Percentiles rank a stretch among this genome's conserved stretches.
These are phyloP conservation scores for Millerozyma miso DNA, from an alignment of 805 yeast species.

Conservation along the genomic window DNA sequence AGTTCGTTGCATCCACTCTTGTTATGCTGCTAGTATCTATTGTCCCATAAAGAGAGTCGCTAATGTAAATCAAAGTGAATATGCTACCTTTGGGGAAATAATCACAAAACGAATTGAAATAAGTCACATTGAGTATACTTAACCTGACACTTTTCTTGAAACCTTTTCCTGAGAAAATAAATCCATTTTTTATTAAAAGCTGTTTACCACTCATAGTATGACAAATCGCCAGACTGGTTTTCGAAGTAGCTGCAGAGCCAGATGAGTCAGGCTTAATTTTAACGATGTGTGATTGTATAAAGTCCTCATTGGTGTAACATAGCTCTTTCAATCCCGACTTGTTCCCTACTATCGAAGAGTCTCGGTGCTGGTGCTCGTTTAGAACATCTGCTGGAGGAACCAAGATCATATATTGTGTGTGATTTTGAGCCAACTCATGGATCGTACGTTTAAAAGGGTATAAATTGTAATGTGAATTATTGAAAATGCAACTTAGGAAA, in stretches of 20 bases:
- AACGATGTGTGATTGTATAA: conserved; percentile 60
- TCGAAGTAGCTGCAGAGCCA: conserved; percentile 22
- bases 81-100: conserved; percentile 55
- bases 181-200: conserved; percentile 51
- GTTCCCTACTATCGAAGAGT: conserved; percentile 13
- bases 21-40: conserved; percentile 9
- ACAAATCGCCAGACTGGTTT: conserved; percentile 40
- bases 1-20: background rate
- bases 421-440: conserved; percentile 35
- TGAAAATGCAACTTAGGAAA: conserved; percentile 59
- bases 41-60: conserved; percentile 48
- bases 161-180: conserved; percentile 55
- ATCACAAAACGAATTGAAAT: conserved; percentile 53
- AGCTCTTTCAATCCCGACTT: conserved; percentile 43
- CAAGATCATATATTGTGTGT: conserved; percentile 54
- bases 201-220: conserved; percentile 55
- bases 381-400: conserved; percentile 58
- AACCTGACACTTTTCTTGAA: conserved; percentile 44
- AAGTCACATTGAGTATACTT: conserved; percentile 41
- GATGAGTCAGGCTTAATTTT: conserved; percentile 23
- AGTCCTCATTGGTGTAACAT: conserved; percentile 52
- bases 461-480: conserved; percentile 46
- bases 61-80: conserved; percentile 56
- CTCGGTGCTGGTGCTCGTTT: conserved; percentile 26
- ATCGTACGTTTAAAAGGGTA: conserved; percentile 47